Conservation (phyloP, 2,329 filamentous ascomycete species). For the Cercospora zeae-maydis region DNA sequence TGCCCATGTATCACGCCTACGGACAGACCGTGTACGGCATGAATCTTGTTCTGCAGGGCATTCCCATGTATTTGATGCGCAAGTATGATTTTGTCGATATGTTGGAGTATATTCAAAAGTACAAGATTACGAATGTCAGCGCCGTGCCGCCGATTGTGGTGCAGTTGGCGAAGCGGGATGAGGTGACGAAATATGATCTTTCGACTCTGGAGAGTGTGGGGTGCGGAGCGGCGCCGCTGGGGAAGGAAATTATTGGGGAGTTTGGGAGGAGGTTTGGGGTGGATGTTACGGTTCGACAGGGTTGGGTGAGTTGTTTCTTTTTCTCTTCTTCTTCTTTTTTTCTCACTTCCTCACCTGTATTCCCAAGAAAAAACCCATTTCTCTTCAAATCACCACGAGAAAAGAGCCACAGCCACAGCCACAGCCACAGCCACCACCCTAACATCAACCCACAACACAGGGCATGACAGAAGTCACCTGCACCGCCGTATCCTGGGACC, state of each 20-base stretch:
- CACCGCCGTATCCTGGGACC: slow-evolving; percentile 61
- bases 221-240: slow-evolving; percentile 63
- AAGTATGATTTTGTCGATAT: slow-evolving; percentile 51
- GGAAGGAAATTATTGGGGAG: slow-evolving; percentile 11
- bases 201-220: slow-evolving; percentile 53
- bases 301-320: slow-evolving; percentile 33
- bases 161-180: slow-evolving; percentile 60
- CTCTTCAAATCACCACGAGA: neutral
- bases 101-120: slow-evolving; percentile 61
- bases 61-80: slow-evolving; percentile 42
- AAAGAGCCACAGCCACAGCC: too few relatives aligned
- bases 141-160: slow-evolving; percentile 71
- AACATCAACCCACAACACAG: too few relatives aligned
- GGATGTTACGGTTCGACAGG: slow-evolving; percentile 56
- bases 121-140: slow-evolving; percentile 64
- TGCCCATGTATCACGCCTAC: slow-evolving; percentile 64
- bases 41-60: neutral
- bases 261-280: slow-evolving; percentile 52
- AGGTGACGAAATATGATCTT: slow-evolving; percentile 59
- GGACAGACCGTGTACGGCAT: slow-evolving; percentile 56
- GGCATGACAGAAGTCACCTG: slow-evolving; percentile 84
- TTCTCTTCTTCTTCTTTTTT: neutral
- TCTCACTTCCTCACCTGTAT: too few relatives aligned
- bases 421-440: too few relatives aligned
- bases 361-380: too few relatives aligned